Evolutionary conservation across 768 basidiomycete species (phyloP), one percentile per base, ranked within the genome.

Genomic region (Boletus rubescentipes): DNA sequence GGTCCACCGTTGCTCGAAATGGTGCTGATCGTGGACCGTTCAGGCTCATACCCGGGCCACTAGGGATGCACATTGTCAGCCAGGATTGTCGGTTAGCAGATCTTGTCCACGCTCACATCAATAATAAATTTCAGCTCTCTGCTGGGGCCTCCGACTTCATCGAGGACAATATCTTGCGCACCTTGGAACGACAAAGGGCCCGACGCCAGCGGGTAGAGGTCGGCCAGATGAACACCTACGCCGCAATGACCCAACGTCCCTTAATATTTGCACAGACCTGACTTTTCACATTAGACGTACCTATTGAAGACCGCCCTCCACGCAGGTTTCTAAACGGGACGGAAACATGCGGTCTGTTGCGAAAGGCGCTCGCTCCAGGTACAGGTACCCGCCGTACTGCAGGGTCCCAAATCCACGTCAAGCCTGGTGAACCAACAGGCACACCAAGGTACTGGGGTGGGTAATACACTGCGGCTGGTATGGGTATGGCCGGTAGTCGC

Each of bases 281-380:
- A 20, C 37, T 10, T 18, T 10, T 38, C 18, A 18, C 21, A 7
- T 16, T 18, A 12, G 26, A 51, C 49, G n/a, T 42, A 51, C 49
- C 49, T 14, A 9, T 42, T 5, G 49, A 51, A 21, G 9, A n/a
- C 18, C 49, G 15, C 12, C n/a, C 4, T 18, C 29, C 31, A 20
- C n/a, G 23, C 23, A 29, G 23, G 34, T 34, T 48, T 18, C 5
- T 29, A 20, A 64, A 64, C 16, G 36, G 32, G 21, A 58, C 9
- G 3, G 15, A 2, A 3, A 16, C 2, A n/a, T 37, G 20, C 7
- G 26, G 29, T n/a, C 9, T 12, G n/a, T 11, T 30, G 2, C 38
- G 12, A 1, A 11, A 11, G 0, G 16, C 7, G 15, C 10, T 23
- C 21, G 10, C n/a, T 21, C 18, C 39, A 3, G 5, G 6, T 7